Conservation (phyloP, 192 early-diverging fungal genomes). For the Coemansia umbellata region DNA sequence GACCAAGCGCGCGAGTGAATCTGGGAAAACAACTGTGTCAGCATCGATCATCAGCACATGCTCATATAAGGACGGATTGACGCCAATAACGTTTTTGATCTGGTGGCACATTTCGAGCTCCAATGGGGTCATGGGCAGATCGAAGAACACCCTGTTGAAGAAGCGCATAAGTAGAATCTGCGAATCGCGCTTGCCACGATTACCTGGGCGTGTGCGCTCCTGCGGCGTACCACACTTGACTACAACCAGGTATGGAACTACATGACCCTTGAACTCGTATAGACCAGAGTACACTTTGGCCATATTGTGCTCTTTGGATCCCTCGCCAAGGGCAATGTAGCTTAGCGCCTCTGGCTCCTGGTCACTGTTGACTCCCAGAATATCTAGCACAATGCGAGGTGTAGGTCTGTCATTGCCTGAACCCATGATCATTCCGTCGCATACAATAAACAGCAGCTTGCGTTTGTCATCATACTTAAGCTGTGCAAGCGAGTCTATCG, state of each 20-base stretch:
- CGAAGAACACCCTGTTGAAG: slow-evolving; percentile 94
- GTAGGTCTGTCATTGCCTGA: slow-evolving; percentile 95
- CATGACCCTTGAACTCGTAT: slow-evolving; percentile 86
- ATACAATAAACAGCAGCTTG: slow-evolving; percentile 93
- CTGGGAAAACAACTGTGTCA: slow-evolving; percentile 87
- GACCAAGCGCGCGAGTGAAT: slow-evolving; percentile 90
- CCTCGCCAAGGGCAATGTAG: slow-evolving; percentile 90
- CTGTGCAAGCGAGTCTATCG: slow-evolving; percentile 88
- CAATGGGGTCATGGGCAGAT: slow-evolving; percentile 88
- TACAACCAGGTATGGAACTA: slow-evolving; percentile 96
- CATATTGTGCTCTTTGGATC: slow-evolving; percentile 90
- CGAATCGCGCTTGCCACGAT: slow-evolving; percentile 98
- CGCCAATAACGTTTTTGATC: slow-evolving; percentile 98
- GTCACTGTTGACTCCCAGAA: slow-evolving; percentile 84
- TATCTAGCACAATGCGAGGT: slow-evolving; percentile 93
- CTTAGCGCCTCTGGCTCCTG: slow-evolving; percentile 79
- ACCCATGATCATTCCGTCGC: slow-evolving; percentile 97
- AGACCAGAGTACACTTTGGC: slow-evolving; percentile 97
- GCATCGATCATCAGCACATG: slow-evolving; percentile 98
- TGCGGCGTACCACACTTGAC: slow-evolving; percentile 86
- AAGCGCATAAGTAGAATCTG: slow-evolving; percentile 98
- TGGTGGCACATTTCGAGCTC: slow-evolving; percentile 98
- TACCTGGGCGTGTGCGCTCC: slow-evolving; percentile 89
- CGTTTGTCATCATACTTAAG: slow-evolving; percentile 96
- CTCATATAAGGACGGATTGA: slow-evolving; percentile 94